A percentile compares a stretch with the other conserved stretches of the same genome.
Conservation (phyloP, 176 grass and related monocot genomes). For the Musa troglodytarum region DNA sequence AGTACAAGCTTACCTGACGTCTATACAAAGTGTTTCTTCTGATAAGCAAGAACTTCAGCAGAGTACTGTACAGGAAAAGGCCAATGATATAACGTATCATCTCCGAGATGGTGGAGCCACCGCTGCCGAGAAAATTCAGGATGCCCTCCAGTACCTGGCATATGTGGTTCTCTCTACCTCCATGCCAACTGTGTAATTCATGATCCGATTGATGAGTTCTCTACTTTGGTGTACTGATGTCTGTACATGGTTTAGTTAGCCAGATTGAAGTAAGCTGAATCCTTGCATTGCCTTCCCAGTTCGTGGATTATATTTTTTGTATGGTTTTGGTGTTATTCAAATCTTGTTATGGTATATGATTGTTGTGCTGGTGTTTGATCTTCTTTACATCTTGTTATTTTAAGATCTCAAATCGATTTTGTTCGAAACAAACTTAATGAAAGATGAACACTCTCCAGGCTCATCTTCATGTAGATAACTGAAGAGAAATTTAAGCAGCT, state of each 20-base stretch:
- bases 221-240: not conserved
- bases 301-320: not conserved
- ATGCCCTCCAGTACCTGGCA: conserved; percentile 66
- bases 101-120: conserved; percentile 50
- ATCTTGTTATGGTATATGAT: no score
- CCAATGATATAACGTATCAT: conserved; percentile 49
- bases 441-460: no score
- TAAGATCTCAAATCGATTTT: no score
- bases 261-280: not conserved
- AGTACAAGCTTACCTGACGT: conserved; percentile 57
- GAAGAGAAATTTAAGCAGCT: no score
- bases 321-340: not conserved
- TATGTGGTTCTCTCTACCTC: conserved; percentile 73
- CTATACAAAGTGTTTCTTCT: conserved; percentile 38
- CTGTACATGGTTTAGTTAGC: not conserved
- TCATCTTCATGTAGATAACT: no score
- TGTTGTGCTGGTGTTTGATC: no score
- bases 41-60: conserved; percentile 14
- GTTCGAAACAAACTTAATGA: no score
- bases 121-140: conserved; percentile 69
- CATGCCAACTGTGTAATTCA: conserved; percentile 51
- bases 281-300: no score
- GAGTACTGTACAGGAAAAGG: conserved; percentile 53
- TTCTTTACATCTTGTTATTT: no score
- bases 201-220: not conserved